Evolutionary conservation across 1,139 yeast genomes (phyloP).

Genomic region (Petasospora rhodanensis): DNA sequence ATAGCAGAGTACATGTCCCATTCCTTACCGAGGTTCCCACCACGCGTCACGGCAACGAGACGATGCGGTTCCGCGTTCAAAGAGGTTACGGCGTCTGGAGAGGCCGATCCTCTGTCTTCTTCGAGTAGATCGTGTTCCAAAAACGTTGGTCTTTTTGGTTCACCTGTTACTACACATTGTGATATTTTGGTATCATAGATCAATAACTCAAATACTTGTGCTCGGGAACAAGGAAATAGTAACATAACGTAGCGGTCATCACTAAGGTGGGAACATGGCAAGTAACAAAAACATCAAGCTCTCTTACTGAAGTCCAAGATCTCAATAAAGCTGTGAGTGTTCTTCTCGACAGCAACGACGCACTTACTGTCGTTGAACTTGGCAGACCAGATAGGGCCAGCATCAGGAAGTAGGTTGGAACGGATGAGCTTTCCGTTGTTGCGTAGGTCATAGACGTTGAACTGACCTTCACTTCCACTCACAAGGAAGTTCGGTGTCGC

Average conservation of each 20-base stretch:
- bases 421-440: constrained; percentile 67
- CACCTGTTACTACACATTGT: no score
- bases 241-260: not conserved
- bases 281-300: constrained; percentile 7
- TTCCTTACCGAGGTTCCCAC: no score
- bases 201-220: no score
- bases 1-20: no score
- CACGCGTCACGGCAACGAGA: no score
- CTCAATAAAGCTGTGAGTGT: constrained; percentile 66
- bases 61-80: no score
- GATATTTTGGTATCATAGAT: no score
- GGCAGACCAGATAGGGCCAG: constrained; percentile 94
- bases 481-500: constrained; percentile 82
- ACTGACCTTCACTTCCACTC: constrained; percentile 82
- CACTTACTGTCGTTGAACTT: constrained; percentile 79
- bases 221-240: no score
- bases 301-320: constrained; percentile 67
- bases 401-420: constrained; percentile 64
- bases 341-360: constrained; percentile 83
- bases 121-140: no score
- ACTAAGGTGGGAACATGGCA: not conserved
- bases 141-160: no score
- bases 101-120: no score
- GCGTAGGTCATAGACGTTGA: constrained; percentile 79
- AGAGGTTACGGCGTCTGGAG: no score